Evolutionary conservation across 2,329 filamentous ascomycete genomes (phyloP).

Genomic region (Dactylonectria estremocensis): DNA sequence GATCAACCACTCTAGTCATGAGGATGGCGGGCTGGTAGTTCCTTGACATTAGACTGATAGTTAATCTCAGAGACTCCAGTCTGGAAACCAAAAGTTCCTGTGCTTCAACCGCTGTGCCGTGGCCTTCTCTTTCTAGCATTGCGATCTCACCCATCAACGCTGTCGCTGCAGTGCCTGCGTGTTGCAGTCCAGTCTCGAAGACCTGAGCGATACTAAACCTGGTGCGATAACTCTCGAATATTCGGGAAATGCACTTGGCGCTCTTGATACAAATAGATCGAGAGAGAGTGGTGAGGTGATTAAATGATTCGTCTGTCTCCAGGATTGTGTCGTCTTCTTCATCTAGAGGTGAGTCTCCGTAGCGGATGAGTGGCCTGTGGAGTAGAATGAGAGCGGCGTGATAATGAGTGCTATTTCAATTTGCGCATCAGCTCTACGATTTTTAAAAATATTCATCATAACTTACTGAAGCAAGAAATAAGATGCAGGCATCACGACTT

Average conservation of each 20-base stretch:
- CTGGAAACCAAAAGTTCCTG: neutral
- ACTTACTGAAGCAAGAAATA: slow-evolving; percentile 11
- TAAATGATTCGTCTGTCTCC: neutral
- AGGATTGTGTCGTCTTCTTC: neutral
- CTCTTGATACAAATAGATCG: neutral
- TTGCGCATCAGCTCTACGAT: neutral
- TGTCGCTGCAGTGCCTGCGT: slow-evolving; percentile 1
- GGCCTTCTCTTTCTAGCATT: neutral
- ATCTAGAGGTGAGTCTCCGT: neutral
- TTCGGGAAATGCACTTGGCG: neutral
- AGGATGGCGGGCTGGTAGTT: slow-evolving; percentile 4
- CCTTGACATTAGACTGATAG: neutral
- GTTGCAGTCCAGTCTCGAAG: neutral
- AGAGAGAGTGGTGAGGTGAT: neutral
- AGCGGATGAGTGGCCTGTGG: neutral
- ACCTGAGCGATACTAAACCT: neutral
- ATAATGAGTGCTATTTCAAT: neutral
- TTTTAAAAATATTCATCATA: neutral
- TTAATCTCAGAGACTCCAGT: neutral
- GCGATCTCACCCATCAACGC: slow-evolving; percentile 1
- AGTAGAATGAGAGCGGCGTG: slow-evolving; percentile 5
- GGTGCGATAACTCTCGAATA: slow-evolving; percentile 4
- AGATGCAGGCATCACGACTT: neutral
- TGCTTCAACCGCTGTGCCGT: neutral
- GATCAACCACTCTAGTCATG: slow-evolving; percentile 11